phyloP scores from a whole-genome alignment of 768 basidiomycete species.

The Suillus brevipes region DNA sequence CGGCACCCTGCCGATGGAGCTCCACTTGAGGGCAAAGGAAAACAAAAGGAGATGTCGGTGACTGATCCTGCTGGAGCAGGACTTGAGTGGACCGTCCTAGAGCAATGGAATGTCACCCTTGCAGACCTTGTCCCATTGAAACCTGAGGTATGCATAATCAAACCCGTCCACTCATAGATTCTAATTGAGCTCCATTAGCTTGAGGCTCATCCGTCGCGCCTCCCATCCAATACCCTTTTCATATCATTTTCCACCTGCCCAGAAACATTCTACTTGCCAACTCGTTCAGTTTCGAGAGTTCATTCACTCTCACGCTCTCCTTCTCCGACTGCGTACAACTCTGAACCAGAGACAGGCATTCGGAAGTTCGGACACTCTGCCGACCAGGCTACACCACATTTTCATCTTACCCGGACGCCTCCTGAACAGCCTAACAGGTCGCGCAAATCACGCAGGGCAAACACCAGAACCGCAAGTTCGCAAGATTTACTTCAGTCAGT shows the following conservation, averaged over 20 bases:
- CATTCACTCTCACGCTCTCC: constrained; percentile 41
- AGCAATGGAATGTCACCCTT: constrained; percentile 68
- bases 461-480: constrained; percentile 53
- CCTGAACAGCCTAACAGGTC: constrained; percentile 11
- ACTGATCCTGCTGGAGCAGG: constrained; percentile 23
- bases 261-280: constrained; percentile 58
- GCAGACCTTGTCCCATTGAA: constrained; percentile 56
- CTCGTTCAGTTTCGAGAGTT: constrained; percentile 27
- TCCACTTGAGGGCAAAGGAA: constrained; percentile 38
- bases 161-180: constrained; percentile 14
- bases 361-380: constrained; percentile 40
- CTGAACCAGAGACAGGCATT: constrained; percentile 66
- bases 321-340: constrained; percentile 68
- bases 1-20: constrained; percentile 12
- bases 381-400: constrained; percentile 5
- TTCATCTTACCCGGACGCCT: background rate
- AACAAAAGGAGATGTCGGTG: constrained; percentile 41
- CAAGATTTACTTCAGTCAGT: constrained; percentile 74
- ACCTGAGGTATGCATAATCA: constrained; percentile 52
- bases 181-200: constrained; percentile 28
- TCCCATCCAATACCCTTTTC: constrained; percentile 76
- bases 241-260: constrained; percentile 63
- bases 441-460: constrained; percentile 28
- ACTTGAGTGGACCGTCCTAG: constrained; percentile 60
- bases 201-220: constrained; percentile 39